A percentile compares a stretch with the other conserved stretches of the same genome.
phyloP scores from a whole-genome alignment of 202 grass and related monocot genomes.

The Cymbopogon flexuosus region DNA sequence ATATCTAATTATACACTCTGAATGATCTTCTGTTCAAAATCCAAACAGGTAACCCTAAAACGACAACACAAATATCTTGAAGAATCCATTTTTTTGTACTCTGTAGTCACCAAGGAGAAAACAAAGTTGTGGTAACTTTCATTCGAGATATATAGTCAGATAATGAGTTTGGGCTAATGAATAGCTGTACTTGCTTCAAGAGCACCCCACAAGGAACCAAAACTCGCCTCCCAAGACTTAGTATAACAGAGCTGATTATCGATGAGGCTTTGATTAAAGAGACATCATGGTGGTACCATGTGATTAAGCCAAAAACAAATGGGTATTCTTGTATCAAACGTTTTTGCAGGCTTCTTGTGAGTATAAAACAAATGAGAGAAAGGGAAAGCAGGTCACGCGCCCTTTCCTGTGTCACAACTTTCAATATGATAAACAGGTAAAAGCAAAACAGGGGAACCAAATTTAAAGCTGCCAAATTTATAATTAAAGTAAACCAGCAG shows the following conservation, averaged over 20 bases:
- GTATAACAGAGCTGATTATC: conserved; percentile 33
- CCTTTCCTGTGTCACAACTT: conserved; percentile 28
- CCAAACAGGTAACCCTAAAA: neutral
- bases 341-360: conserved; percentile 39
- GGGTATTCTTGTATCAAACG: neutral
- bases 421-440: conserved; percentile 42
- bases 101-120: neutral
- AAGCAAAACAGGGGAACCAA: conserved; percentile 38
- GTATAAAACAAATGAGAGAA: conserved; percentile 45
- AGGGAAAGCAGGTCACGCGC: conserved; percentile 24
- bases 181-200: conserved; percentile 38
- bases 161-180: neutral
- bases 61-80: neutral
- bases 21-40: neutral
- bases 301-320: conserved; percentile 14
- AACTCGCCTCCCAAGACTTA: conserved; percentile 34
- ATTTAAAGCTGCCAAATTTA: conserved; percentile 51
- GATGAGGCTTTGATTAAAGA: conserved; percentile 49
- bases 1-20: neutral
- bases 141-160: conserved; percentile 7
- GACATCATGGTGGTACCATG: conserved; percentile 33
- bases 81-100: neutral
- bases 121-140: neutral
- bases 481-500: conserved; percentile 50
- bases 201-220: conserved; percentile 38